phyloP scores from a whole-genome alignment of 805 yeast genomes.

The Ogataea glucozyma region DNA sequence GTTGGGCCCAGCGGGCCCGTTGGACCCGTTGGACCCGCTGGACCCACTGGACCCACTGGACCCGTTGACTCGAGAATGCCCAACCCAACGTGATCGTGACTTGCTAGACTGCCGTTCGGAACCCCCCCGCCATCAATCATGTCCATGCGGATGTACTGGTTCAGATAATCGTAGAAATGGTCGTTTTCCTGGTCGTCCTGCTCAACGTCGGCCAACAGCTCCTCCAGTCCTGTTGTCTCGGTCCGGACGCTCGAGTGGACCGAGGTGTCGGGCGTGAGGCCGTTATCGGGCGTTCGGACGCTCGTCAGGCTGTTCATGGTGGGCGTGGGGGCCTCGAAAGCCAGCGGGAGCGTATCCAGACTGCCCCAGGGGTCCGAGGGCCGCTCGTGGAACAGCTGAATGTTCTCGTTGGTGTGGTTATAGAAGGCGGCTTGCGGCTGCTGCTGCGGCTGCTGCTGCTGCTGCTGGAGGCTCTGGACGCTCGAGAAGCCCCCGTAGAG shows the following conservation, averaged over 20 bases:
- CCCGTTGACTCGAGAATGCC: no score
- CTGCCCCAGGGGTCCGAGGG: no score
- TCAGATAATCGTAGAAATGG: conserved; percentile 20
- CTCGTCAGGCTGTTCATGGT: conserved; percentile 8
- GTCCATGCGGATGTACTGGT: conserved; percentile 24
- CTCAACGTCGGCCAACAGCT: conserved; percentile 6
- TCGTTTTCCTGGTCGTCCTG: conserved; percentile 4
- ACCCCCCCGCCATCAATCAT: conserved; percentile 20
- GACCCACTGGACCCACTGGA: no score
- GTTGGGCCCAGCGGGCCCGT: no score
- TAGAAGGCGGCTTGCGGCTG: conserved; percentile 9
- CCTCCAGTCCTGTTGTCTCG: conserved; percentile 13
- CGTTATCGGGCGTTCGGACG: conserved; percentile 11
- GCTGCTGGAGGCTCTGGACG: not conserved
- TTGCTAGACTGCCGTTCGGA: no score
- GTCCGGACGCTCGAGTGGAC: conserved; percentile 7
- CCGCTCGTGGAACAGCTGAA: conserved; percentile 13
- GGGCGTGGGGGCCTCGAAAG: conserved; percentile 5
- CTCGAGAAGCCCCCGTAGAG: no score
- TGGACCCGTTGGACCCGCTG: no score
- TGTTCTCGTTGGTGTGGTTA: conserved; percentile 16
- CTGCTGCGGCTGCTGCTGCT: not conserved
- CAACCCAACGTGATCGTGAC: not conserved
- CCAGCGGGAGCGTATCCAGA: no score
- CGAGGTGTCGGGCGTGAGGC: conserved; percentile 12